A percentile compares a stretch with the other conserved stretches of the same genome.
Conservation (phyloP, 2,329 filamentous ascomycete species). For the Elsinoe batatas region DNA sequence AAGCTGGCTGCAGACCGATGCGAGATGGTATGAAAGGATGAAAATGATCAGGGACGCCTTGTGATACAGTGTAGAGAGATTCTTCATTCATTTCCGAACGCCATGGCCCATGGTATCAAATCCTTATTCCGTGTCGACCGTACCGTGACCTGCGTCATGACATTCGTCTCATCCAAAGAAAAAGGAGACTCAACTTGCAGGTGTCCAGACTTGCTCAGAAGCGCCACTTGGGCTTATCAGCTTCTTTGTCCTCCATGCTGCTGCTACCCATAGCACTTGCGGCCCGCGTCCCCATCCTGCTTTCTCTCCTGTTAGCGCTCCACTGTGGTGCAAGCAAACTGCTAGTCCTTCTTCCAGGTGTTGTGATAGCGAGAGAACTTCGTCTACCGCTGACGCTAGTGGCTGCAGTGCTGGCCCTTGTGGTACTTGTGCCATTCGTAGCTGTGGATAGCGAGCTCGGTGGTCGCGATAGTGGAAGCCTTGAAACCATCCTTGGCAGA, state of each 20-base stretch:
- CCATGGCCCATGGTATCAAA: neutral
- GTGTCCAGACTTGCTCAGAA: neutral
- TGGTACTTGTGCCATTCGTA: neutral
- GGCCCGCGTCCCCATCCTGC: neutral
- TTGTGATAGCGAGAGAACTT: slow-evolving; percentile 3
- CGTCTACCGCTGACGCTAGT: neutral
- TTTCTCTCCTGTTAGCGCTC: slow-evolving; percentile 4
- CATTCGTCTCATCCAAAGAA: neutral
- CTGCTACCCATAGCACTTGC: slow-evolving; percentile 2
- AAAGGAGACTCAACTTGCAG: neutral
- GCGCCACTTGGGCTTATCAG: slow-evolving; percentile 4
- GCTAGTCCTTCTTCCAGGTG: slow-evolving; percentile 1
- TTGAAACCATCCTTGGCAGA: neutral
- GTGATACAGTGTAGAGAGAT: neutral
- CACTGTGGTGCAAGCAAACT: slow-evolving; percentile 8
- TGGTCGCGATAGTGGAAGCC: neutral
- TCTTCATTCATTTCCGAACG: neutral
- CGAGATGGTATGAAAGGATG: too few species aligned
- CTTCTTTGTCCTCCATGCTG: neutral
- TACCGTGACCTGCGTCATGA: neutral
- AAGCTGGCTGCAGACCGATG: too few species aligned
- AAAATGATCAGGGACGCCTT: too few species aligned
- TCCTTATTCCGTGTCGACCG: neutral
- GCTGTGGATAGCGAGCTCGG: slow-evolving; percentile 3
- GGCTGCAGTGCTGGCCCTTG: neutral